phyloP scores from a whole-genome alignment of 768 basidiomycete genomes.

The Calocera viscosa region DNA sequence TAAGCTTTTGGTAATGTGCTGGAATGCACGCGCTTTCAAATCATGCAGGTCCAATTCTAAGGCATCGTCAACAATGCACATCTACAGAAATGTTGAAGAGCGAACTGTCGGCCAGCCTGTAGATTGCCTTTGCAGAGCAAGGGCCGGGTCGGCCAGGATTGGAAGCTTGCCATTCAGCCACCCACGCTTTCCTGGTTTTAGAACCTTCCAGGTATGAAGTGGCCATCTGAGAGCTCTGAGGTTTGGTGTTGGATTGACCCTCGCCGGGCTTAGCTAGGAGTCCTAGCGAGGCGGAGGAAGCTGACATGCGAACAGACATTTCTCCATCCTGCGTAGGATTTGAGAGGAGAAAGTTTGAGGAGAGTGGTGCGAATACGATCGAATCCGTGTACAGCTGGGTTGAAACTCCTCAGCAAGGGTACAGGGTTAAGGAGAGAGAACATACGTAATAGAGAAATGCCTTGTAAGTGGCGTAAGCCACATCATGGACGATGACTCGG shows the following conservation, averaged over 20 bases:
- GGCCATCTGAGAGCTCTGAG: neutral
- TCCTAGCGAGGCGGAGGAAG: neutral
- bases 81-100: constrained; percentile 10
- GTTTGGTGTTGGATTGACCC: neutral
- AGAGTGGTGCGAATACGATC: constrained; percentile 71
- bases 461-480: constrained; percentile 50
- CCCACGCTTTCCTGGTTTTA: constrained; percentile 51
- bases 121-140: constrained; percentile 75
- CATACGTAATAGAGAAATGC: constrained; percentile 68
- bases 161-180: constrained; percentile 49
- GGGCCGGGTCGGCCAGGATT: constrained; percentile 54
- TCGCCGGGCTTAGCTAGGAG: neutral
- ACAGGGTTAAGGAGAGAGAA: constrained; percentile 1
- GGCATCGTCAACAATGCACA: neutral
- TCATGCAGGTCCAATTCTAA: constrained; percentile 60
- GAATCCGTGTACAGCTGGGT: constrained; percentile 69
- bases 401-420: neutral
- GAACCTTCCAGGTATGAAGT: constrained; percentile 18
- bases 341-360: constrained; percentile 45
- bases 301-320: neutral
- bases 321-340: constrained; percentile 16
- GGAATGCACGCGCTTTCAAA: constrained; percentile 60
- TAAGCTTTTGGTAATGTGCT: constrained; percentile 68
- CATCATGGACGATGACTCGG: constrained; percentile 43
- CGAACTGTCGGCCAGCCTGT: constrained; percentile 71